Base-by-base conservation (phyloP, 202 grass and related monocot species). In the Digitaria exilis region DNA sequence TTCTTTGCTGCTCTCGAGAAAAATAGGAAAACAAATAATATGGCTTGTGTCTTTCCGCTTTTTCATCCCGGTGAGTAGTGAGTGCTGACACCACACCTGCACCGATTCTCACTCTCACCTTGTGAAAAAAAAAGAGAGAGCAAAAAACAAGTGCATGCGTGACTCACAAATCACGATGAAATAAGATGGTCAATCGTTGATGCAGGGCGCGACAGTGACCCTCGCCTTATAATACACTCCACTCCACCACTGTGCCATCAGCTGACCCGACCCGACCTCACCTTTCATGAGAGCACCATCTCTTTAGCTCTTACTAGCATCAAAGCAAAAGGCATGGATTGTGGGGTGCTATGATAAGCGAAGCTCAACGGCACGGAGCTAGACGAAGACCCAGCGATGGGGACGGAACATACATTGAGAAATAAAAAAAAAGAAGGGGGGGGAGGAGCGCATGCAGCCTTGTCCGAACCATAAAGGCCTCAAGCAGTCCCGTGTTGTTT, bases 191-290 rank as follows among this genome's bases (percentile, higher is more conserved):
- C n/a, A n/a, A n/a, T n/a, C n/a, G n/a, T n/a, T n/a, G 62, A 17
- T 54, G 30, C 46, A 52, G 21, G 16, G 28, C 44, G 25, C 25
- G 77, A 79, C 46, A 39, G 62, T 52, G 75, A 78, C 75, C 25
- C 48, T 41, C 31, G 12, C 17, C 61, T 67, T 80, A 68, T 19
- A 68, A 68, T 68, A 68, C 35, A 80, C 77, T 80, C n/a, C n/a
- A n/a, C n/a, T n/a, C 77, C 29, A 54, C 77, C 44, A 41, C 4
- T 52, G 31, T 34, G 45, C 1, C 26, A 52, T 65, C 45, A 25
- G 18, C n/a, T 43, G 59, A 48, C 44, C 58, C 35, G 58, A 56
- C 29, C 24, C 46, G 58, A 76, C 58, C n/a, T n/a, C n/a, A n/a
- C n/a, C 59, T 51, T 25, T 65, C 17, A 11, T 51, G 60, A 78